These are phyloP conservation scores for Pleoardoris graminearum DNA, from an alignment of 2,329 filamentous ascomycete genomes.

Conservation along the genomic window DNA sequence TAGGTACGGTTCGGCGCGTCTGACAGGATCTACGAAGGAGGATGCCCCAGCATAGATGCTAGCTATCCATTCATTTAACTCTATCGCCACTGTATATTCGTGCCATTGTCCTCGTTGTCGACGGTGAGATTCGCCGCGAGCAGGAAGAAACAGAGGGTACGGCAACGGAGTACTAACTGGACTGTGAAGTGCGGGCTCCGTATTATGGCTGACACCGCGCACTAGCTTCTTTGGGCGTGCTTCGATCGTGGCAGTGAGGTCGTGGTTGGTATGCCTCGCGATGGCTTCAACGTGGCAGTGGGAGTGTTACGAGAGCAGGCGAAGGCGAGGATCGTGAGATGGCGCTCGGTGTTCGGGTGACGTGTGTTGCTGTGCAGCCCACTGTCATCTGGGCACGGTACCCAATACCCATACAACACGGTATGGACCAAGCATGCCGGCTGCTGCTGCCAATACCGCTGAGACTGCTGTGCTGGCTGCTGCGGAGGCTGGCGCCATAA, in stretches of 20 bases:
- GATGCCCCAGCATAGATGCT: no score
- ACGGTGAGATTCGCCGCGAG: not conserved
- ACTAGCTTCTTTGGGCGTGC: not conserved
- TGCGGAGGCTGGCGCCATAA: slow-evolving; percentile 20
- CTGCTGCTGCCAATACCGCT: slow-evolving; percentile 6
- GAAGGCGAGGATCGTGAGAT: slow-evolving; percentile 1
- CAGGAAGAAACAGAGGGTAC: not conserved
- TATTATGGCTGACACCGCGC: slow-evolving; percentile 1
- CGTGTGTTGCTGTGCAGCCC: not conserved
- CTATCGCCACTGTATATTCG: no score
- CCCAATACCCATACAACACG: not conserved
- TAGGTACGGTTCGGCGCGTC: no score
- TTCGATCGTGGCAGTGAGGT: not conserved
- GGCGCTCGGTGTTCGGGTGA: slow-evolving; percentile 1
- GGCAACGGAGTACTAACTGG: not conserved
- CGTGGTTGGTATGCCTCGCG: not conserved
- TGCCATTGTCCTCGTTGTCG: not conserved
- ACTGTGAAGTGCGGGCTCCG: not conserved
- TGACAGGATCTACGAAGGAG: no score
- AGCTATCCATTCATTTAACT: no score
- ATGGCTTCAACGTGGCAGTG: not conserved
- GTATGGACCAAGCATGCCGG: not conserved
- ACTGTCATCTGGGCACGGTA: no score
- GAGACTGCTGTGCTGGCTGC: slow-evolving; percentile 22
- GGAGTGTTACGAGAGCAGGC: no score